Conservation (phyloP, 2,329 filamentous ascomycete genomes). For the Penicillium sumatraense region DNA sequence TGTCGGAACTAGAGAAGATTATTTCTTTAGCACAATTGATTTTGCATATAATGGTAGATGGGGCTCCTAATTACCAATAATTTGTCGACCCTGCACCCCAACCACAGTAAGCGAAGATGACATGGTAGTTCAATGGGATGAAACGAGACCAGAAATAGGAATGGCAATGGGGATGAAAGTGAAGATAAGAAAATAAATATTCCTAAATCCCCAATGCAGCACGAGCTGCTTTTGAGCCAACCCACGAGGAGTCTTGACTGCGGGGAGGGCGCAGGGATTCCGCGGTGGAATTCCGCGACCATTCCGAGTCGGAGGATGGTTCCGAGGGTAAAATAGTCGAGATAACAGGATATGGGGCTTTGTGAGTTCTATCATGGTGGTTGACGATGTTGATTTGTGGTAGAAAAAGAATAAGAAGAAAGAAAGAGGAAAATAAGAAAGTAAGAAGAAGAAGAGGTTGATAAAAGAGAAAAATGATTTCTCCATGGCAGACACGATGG, state of each 20-base stretch:
- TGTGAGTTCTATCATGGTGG: too few species aligned
- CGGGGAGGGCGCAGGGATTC: slow-evolving; percentile 4
- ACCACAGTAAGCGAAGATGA: slow-evolving; percentile 15
- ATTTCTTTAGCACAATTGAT: too few species aligned
- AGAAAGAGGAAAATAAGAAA: too few species aligned
- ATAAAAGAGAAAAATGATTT: too few species aligned
- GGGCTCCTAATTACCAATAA: slow-evolving; percentile 14
- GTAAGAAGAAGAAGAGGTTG: too few species aligned
- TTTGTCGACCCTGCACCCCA: slow-evolving; percentile 22
- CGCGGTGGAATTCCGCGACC: slow-evolving; percentile 10
- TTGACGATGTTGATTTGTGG: too few species aligned
- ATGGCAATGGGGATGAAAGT: too few species aligned
- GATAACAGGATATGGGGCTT: too few species aligned
- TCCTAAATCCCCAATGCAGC: not conserved
- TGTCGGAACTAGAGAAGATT: slow-evolving; percentile 30
- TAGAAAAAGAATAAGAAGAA: too few species aligned
- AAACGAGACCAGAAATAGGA: not conserved
- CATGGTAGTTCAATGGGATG: slow-evolving; percentile 4
- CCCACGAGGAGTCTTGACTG: not conserved
- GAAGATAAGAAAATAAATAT: too few species aligned
- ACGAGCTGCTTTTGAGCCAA: slow-evolving; percentile 3
- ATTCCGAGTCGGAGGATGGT: not conserved
- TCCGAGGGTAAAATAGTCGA: not conserved
- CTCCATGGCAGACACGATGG: too few species aligned
- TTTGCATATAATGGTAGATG: too few species aligned